Conservation (phyloP, 2,329 filamentous ascomycete species). For the Trichoderma atrobrunneum region DNA sequence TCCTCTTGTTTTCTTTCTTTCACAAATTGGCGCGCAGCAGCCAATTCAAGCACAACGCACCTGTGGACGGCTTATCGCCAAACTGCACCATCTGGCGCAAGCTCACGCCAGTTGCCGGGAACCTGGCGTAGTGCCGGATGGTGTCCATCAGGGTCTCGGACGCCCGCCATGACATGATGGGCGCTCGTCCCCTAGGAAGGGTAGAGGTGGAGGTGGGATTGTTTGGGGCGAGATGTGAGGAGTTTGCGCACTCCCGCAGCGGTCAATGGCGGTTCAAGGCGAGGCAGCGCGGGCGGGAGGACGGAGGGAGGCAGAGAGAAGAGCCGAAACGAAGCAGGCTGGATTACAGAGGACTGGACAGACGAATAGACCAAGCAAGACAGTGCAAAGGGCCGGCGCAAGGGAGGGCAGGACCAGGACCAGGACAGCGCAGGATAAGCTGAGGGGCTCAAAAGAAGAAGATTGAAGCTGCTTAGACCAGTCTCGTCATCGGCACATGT, state of each 20-base stretch:
- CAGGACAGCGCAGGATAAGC: not conserved
- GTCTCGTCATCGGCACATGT: not conserved
- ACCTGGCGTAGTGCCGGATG: conserved; percentile 95
- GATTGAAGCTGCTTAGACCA: not conserved
- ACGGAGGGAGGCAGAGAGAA: not conserved
- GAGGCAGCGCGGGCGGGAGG: not conserved
- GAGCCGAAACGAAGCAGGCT: not conserved
- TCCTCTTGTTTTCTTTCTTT: not conserved
- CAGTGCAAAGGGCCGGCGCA: not conserved
- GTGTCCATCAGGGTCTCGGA: conserved; percentile 90
- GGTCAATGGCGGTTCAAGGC: not conserved
- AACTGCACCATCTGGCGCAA: conserved; percentile 99
- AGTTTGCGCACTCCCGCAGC: not conserved
- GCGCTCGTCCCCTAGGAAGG: conserved; percentile 16
- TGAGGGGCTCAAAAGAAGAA: not conserved
- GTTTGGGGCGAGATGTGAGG: not conserved
- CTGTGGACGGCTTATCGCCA: conserved; percentile 86
- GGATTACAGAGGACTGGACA: not conserved
- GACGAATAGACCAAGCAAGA: not conserved
- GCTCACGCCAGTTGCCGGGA: conserved; percentile 93
- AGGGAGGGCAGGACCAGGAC: not conserved
- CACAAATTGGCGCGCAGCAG: conserved; percentile 55
- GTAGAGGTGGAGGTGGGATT: not conserved
- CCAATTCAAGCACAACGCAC: conserved; percentile 62
- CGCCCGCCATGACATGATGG: conserved; percentile 86